Conservation (phyloP, 495 filamentous ascomycete species). For the Xylaria nigripes region DNA sequence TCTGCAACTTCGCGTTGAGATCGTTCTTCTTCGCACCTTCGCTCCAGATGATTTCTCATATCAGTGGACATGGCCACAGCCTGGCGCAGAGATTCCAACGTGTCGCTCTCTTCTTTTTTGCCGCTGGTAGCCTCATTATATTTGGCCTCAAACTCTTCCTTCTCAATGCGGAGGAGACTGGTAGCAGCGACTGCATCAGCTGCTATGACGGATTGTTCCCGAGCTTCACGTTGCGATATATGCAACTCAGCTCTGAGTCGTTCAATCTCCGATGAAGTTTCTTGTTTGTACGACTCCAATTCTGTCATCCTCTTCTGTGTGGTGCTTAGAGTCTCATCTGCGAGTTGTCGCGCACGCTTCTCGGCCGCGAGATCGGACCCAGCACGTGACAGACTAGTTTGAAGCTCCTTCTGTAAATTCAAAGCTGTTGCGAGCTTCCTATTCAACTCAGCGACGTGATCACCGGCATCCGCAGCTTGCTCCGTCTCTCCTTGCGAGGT, state of each 20-base stretch:
- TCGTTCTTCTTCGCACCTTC: slow-evolving; percentile 77
- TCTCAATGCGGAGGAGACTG: slow-evolving; percentile 72
- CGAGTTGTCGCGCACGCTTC: slow-evolving; percentile 65
- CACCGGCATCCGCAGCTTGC: slow-evolving; percentile 46
- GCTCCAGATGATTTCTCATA: slow-evolving; percentile 66
- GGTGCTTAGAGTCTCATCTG: slow-evolving; percentile 79
- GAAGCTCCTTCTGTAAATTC: slow-evolving; percentile 66
- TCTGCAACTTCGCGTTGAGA: slow-evolving; percentile 68
- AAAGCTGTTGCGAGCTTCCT: slow-evolving; percentile 75
- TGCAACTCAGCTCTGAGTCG: slow-evolving; percentile 78
- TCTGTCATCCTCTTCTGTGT: slow-evolving; percentile 76
- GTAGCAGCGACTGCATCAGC: slow-evolving; percentile 66
- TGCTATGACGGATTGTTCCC: slow-evolving; percentile 68
- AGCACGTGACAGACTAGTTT: slow-evolving; percentile 57
- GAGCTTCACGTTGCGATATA: slow-evolving; percentile 57
- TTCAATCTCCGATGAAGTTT: slow-evolving; percentile 73
- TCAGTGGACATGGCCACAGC: slow-evolving; percentile 72
- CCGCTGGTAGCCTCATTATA: slow-evolving; percentile 58
- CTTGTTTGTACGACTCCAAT: slow-evolving; percentile 72
- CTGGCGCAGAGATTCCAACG: slow-evolving; percentile 65
- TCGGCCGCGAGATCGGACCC: slow-evolving; percentile 69
- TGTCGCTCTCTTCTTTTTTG: slow-evolving; percentile 61
- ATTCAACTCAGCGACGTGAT: slow-evolving; percentile 68
- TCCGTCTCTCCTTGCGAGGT: slow-evolving; percentile 65
- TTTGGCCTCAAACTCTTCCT: slow-evolving; percentile 66